Conservation (phyloP, 495 filamentous ascomycete species). For the Penicillium salamii region DNA sequence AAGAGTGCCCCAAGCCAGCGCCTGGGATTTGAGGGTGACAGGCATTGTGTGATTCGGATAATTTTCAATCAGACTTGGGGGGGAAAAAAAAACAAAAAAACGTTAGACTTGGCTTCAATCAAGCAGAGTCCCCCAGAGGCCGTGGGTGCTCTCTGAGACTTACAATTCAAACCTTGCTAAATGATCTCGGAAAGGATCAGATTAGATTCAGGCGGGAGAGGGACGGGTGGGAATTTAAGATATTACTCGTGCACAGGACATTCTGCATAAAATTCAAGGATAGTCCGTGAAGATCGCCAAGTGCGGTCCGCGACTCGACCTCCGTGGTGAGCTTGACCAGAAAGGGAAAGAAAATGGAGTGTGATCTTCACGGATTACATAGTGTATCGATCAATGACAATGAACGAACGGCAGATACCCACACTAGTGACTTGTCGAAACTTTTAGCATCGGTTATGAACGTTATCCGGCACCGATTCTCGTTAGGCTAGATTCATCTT, state of each 20-base stretch:
- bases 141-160: not conserved
- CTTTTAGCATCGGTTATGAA: not conserved
- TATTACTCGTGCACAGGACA: not conserved
- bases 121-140: not conserved
- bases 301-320: not conserved
- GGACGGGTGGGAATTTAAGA: not conserved
- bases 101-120: not conserved
- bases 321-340: not conserved
- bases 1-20: slow-evolving; percentile 6
- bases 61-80: not conserved
- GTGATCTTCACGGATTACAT: slow-evolving; percentile 1
- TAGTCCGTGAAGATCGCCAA: not conserved
- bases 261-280: not conserved
- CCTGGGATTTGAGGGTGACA: slow-evolving; percentile 7
- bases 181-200: not conserved
- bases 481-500: not conserved
- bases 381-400: slow-evolving; percentile 2
- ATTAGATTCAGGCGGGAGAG: not conserved
- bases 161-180: not conserved
- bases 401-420: not conserved
- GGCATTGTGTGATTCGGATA: slow-evolving; percentile 7
- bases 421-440: not conserved
- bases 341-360: not conserved
- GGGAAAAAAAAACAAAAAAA: not conserved
- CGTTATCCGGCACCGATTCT: not conserved